Base-by-base conservation (phyloP, 1,284 basidiomycete genomes). In the Pterulicium gracile region DNA sequence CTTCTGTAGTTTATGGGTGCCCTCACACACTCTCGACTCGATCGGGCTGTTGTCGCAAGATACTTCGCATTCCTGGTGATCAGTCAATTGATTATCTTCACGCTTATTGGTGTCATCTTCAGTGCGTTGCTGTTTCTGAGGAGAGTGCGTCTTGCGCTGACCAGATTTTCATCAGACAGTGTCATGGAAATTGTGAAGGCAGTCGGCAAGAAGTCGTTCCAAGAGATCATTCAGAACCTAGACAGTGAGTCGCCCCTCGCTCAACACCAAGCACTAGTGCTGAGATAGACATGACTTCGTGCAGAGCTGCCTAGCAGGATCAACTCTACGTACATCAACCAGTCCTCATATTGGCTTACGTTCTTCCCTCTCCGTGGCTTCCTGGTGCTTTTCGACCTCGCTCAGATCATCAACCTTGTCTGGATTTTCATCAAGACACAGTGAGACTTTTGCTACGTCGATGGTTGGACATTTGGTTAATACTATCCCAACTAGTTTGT, bases 281-380 rank as follows among this genome's bases (percentile, higher is more conserved):
- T 7, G 5, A 39, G n/a, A 15, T 13, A 48, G 46, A 32, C 5
- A 27, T 45, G 35, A 3, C 14, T 44, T 45, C n/a, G 39, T 47
- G 34, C 53, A 88, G 85, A 72, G 35, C 66, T 89, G 7, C 85
- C 87, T n/a, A 67, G 62, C 4, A 71, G 61, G 14, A 86, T 96
- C 57, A 82, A 87, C 56, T 66, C 68, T 47, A 88, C 89, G 0
- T 93, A 92, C 55, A 82, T 92, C 52, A 77, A 85, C 55, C 87
- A 91, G 56, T 70, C 81, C 3, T 85, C 85, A 21, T 94, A 93
- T 63, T 97, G 94, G 94, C 67, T 97, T 44, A 95, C 92, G 4
- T 95, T 85, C 68, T 89, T 95, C 70, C 92, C 93, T 75, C 73
- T 98, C 24, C 88, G 94, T 58, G 94, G 93, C 22, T 96, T 96